Evolutionary conservation across 345 rosid species (phyloP), one percentile per base, ranked within the genome.

Genomic region (Excoecaria agallocha): DNA sequence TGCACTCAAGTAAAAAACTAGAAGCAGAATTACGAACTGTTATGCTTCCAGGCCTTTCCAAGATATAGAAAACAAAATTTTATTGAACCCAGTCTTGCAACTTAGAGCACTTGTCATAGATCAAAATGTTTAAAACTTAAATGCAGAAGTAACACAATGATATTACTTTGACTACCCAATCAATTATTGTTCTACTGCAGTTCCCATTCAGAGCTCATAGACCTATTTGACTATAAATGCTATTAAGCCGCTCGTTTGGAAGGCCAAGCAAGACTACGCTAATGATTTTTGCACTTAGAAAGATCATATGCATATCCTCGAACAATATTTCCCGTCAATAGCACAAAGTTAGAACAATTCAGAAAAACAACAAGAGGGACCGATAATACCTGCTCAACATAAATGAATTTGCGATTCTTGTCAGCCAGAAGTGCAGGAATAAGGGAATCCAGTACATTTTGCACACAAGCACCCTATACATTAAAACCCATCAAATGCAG

Each of bases 371-470:
- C 25, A 64, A 24, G 72, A 54, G 73, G 54, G 52, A 67, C 54
- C 62, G 37, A 64, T 5, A 38, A 37, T 81, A 84, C 99, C 90
- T 67, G 81, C 74, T 95, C 99, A 63, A 90, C 99, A 76, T 89
- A 93, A 56, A 95, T 82, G 82, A 95, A 95, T 76, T 85, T 95
- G 66, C 98, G 86, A 72, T 93, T 93, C 85, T 88, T 91, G 83
- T 95, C 99, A 67, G 90, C 97, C 78, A 95, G 50, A 66, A 95
- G 74, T 1, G 97, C 91, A 77, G 99, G 90, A 71, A 90, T 82
- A 22, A 95, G 11, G n/a, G 99, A 95, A 89, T 95, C 99, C 88
- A 95, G 77, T 38, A 91, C 88, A 82, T 95, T 95, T 71, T 86
- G 92, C 78, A 95, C 99, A 76, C 99, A 95, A 71, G 99, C 99